phyloP scores from a whole-genome alignment of 768 basidiomycete genomes.

The Solioccasus polychromus region DNA sequence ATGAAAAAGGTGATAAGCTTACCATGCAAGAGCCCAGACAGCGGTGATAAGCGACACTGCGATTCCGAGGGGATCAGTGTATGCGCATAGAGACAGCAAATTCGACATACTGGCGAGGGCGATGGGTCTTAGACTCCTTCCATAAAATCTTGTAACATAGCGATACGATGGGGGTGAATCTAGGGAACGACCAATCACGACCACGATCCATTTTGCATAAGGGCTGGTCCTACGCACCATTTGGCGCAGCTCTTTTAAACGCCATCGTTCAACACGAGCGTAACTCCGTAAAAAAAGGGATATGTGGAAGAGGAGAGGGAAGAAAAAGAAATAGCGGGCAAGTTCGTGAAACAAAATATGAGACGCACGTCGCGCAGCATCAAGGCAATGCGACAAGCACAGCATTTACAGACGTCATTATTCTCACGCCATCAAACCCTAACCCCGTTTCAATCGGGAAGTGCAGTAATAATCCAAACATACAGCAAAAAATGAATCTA shows the following conservation, averaged over 20 bases:
- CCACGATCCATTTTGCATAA: too few species aligned
- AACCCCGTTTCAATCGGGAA: slow-evolving; percentile 4
- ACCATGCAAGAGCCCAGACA: slow-evolving; percentile 66
- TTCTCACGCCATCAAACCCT: slow-evolving; percentile 22
- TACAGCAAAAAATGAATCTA: slow-evolving; percentile 3
- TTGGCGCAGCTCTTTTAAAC: slow-evolving; percentile 8
- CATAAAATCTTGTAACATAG: slow-evolving; percentile 56
- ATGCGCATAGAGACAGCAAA: slow-evolving; percentile 2
- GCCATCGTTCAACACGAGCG: slow-evolving; percentile 11
- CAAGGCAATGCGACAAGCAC: neutral
- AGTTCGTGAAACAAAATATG: slow-evolving; percentile 1
- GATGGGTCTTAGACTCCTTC: slow-evolving; percentile 58
- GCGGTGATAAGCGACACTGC: slow-evolving; percentile 44
- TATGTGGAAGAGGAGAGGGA: too few species aligned
- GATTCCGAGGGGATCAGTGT: neutral
- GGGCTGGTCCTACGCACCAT: too few species aligned
- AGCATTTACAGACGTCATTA: slow-evolving; percentile 17
- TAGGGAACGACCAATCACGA: neutral
- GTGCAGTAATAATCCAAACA: too few species aligned
- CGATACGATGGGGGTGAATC: slow-evolving; percentile 56
- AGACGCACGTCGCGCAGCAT: neutral
- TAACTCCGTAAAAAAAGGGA: too few species aligned
- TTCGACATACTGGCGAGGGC: slow-evolving; percentile 46
- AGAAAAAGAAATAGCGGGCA: neutral
- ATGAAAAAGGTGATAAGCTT: slow-evolving; percentile 28